Percentiles rank a stretch among this genome's conserved stretches.
Evolutionary conservation across 768 basidiomycete species (phyloP).

Genomic region (Kwoniella dejecticola): DNA sequence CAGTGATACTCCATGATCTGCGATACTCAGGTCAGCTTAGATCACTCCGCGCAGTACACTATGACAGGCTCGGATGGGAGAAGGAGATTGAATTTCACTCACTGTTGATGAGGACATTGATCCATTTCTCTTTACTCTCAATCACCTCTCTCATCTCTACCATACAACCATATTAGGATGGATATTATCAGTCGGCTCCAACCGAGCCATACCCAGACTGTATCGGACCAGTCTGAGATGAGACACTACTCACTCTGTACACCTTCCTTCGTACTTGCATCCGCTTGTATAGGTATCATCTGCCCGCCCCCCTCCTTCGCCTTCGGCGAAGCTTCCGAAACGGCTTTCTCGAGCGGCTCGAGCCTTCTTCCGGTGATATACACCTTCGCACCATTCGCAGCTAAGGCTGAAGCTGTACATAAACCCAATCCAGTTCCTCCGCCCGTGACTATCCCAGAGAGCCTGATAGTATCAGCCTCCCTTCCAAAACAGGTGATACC

Average conservation of each 20-base stretch:
- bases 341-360: slow-evolving; percentile 45
- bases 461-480: neutral
- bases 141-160: slow-evolving; percentile 43
- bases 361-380: slow-evolving; percentile 53
- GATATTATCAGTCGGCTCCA: no score
- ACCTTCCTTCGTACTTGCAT: slow-evolving; percentile 51
- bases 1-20: slow-evolving; percentile 52
- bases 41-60: no score
- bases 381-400: slow-evolving; percentile 53
- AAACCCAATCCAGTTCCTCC: slow-evolving; percentile 35
- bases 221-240: no score
- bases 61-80: no score
- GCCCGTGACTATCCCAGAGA: slow-evolving; percentile 34
- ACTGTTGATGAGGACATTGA: slow-evolving; percentile 53
- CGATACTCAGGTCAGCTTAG: neutral
- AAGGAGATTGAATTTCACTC: slow-evolving; percentile 18
- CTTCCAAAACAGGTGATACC: neutral
- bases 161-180: neutral
- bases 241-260: slow-evolving; percentile 42
- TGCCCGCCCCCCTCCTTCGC: slow-evolving; percentile 41
- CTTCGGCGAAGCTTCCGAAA: slow-evolving; percentile 33
- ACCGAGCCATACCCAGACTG: no score
- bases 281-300: slow-evolving; percentile 48
- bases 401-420: slow-evolving; percentile 46
- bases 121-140: slow-evolving; percentile 44